These are phyloP conservation scores for Neurospora sp. DNA, from an alignment of 495 filamentous ascomycete genomes.

Conservation along the genomic window DNA sequence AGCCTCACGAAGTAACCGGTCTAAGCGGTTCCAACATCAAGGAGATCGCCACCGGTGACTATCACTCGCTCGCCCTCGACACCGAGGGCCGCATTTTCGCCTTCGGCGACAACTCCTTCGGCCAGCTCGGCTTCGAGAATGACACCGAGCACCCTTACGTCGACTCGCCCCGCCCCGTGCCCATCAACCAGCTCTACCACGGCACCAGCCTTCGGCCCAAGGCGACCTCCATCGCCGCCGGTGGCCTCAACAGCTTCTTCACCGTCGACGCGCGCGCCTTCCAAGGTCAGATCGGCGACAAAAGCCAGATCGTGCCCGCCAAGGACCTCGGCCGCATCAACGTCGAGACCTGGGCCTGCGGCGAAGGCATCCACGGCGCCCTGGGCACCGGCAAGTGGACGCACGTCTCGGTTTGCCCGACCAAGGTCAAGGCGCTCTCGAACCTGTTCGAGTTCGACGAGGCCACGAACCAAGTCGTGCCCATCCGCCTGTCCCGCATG, in stretches of 20 bases:
- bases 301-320: slow-evolving; percentile 21
- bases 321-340: slow-evolving; percentile 37
- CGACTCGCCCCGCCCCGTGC: slow-evolving; percentile 59
- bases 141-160: slow-evolving; percentile 48
- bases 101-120: slow-evolving; percentile 83
- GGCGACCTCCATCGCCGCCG: slow-evolving; percentile 69
- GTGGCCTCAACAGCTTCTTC: slow-evolving; percentile 78
- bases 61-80: slow-evolving; percentile 73
- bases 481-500: slow-evolving; percentile 69
- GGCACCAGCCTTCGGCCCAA: slow-evolving; percentile 46
- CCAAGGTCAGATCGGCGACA: not conserved
- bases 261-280: slow-evolving; percentile 62
- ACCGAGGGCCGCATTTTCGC: slow-evolving; percentile 66
- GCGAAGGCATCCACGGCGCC: slow-evolving; percentile 70
- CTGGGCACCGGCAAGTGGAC: slow-evolving; percentile 86
- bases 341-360: slow-evolving; percentile 77
- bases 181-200: slow-evolving; percentile 59
- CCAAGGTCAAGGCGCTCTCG: slow-evolving; percentile 75
- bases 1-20: slow-evolving; percentile 53
- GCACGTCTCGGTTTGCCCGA: slow-evolving; percentile 67
- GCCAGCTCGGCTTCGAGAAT: slow-evolving; percentile 73
- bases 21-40: slow-evolving; percentile 49
- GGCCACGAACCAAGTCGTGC: slow-evolving; percentile 47
- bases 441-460: slow-evolving; percentile 83
- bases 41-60: slow-evolving; percentile 74